Conservation (phyloP, 176 grass and related monocot species). For the Chrysopogon serrulatus region DNA sequence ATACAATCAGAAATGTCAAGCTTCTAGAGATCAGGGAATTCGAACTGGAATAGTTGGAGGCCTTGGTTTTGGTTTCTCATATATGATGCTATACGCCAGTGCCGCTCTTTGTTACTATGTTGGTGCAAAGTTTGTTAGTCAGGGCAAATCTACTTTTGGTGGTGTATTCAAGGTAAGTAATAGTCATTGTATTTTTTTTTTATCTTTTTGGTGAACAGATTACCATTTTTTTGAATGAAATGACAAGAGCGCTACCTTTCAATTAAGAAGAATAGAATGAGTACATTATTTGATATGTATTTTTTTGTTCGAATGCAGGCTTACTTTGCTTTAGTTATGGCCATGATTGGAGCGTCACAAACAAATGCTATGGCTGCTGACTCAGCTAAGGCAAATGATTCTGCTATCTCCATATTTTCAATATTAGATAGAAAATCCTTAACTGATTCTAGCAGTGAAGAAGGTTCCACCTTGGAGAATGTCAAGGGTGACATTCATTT, state of each 20-base stretch:
- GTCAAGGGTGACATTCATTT: constrained; percentile 20
- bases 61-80: constrained; percentile 45
- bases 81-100: constrained; percentile 22
- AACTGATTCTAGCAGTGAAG: constrained; percentile 6
- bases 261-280: too few relatives aligned
- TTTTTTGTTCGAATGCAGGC: constrained; percentile 15
- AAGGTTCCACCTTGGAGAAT: neutral
- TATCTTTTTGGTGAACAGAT: neutral
- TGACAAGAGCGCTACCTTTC: too few relatives aligned
- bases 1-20: constrained; percentile 37
- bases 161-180: constrained; percentile 34
- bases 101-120: constrained; percentile 32
- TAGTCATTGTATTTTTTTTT: neutral
- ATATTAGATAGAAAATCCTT: constrained; percentile 16
- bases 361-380: neutral
- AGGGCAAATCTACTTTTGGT: constrained; percentile 19
- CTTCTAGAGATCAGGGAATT: constrained; percentile 33
- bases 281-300: neutral
- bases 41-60: constrained; percentile 47
- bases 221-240: too few relatives aligned
- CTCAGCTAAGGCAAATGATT: constrained; percentile 9
- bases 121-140: constrained; percentile 41
- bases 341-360: constrained; percentile 9
- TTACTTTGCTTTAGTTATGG: neutral
- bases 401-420: constrained; percentile 19